phyloP scores from a whole-genome alignment of 2,329 filamentous ascomycete genomes.

The Aphanoascus verrucosus region DNA sequence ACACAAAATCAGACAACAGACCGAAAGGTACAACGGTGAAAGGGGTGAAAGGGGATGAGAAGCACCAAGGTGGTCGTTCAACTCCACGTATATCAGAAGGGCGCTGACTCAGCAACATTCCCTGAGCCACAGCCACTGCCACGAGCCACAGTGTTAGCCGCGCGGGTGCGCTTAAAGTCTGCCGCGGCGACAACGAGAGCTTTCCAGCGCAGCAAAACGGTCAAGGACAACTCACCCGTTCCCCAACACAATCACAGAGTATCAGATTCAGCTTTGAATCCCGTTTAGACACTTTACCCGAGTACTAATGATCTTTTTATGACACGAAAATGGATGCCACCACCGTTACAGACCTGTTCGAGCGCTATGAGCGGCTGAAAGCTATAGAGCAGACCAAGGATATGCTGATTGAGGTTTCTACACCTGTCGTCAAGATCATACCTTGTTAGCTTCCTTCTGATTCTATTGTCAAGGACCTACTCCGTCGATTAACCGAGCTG shows the following conservation, averaged over 20 bases:
- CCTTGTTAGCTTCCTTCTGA: constrained; percentile 7
- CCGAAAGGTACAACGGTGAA: constrained; percentile 8
- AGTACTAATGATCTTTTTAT: neutral
- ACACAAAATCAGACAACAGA: constrained; percentile 4
- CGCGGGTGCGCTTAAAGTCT: neutral
- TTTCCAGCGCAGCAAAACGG: neutral
- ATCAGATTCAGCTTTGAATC: neutral
- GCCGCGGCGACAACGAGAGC: neutral
- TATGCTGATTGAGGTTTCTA: constrained; percentile 38
- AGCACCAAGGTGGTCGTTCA: constrained; percentile 1
- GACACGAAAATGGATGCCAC: constrained; percentile 20
- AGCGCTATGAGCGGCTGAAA: constrained; percentile 38
- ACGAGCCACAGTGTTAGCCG: neutral
- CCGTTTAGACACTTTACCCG: neutral
- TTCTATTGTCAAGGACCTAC: constrained; percentile 32
- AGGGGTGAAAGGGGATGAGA: constrained; percentile 9
- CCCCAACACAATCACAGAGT: neutral
- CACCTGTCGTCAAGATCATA: neutral
- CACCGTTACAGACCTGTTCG: constrained; percentile 27
- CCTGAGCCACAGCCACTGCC: neutral
- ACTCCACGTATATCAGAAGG: constrained; percentile 12
- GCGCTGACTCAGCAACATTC: constrained; percentile 10
- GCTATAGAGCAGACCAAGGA: constrained; percentile 39
- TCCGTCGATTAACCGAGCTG: constrained; percentile 35
- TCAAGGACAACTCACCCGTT: neutral